Evolutionary conservation across 306 rosid genomes (phyloP), one percentile per base, ranked within the genome.

Genomic region (Dryas drummondii): DNA sequence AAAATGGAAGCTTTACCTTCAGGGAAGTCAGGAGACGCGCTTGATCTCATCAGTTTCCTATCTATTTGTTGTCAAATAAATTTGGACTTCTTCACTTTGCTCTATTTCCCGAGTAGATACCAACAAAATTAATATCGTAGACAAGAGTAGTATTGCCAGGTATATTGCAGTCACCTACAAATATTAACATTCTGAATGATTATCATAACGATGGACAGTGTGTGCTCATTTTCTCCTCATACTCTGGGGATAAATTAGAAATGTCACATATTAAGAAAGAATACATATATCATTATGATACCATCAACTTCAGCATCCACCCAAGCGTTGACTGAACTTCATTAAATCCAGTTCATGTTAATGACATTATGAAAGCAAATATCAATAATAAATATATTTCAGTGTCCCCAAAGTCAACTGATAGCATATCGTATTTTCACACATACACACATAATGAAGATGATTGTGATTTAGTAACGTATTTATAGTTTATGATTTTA

Each of bases 141-240:
- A 90, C 81, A 77, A 94, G 97, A 78, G 96, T 89, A 53, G 99
- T 96, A 79, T 94, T 92, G 68, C 85, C 97, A 8, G 97, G 98
- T 82, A 92, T 85, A 71, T 92, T 92, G 88, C 98, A 94, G 84
- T 94, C 99, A 81, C 99, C 99, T 94, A 78, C 51, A 76, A 49
- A 79, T 22, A 32, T 32, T 32, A 32, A 32, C 37, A 32, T 59
- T 82, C 69, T 59, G 55, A 81, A 68, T 63, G 69, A 10, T 48
- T 77, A 1, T 66, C 61, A 69, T 44, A 61, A 11, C 0, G 26
- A 51, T 17, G 2, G 6, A 17, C 12, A 13, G 12, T 9, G 47
- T 6, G 60, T 2, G 5, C 40, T 42, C 42, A 32, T 27, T 5
- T 27, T 40, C 19, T 37, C 80, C 42, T 47, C 54, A 67, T 15